Percentiles rank a stretch among this genome's conserved stretches.
Evolutionary conservation across 208 protist species (phyloP).

Genomic region (Balamuthia mandrillaris): DNA sequence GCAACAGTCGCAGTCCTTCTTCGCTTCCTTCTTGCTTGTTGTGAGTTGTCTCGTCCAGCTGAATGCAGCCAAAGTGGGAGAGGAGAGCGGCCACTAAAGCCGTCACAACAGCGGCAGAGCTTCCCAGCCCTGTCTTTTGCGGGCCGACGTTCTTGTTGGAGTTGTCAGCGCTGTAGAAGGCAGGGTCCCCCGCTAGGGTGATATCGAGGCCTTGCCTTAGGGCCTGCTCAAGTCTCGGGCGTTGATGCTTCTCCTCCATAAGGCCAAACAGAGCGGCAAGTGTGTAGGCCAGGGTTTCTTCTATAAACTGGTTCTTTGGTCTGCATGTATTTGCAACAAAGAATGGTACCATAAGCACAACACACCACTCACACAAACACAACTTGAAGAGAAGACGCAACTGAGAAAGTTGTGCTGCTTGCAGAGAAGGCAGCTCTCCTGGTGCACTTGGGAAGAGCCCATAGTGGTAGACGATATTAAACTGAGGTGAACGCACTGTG

Average conservation of each 20-base stretch:
- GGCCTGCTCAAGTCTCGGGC: not conserved
- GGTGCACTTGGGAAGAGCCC: not conserved
- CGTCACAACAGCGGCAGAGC: constrained; percentile 86
- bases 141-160: no score
- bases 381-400: not conserved
- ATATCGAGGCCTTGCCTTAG: not conserved
- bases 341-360: not conserved
- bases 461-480: not conserved
- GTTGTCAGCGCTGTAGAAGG: constrained; percentile 53
- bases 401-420: not conserved
- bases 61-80: constrained; percentile 20
- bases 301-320: not conserved
- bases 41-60: not conserved
- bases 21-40: no score
- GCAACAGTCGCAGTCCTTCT: constrained; percentile 70
- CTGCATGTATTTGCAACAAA: not conserved
- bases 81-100: constrained; percentile 84
- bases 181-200: constrained; percentile 49
- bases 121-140: constrained; percentile 89
- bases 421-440: not conserved
- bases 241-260: not conserved
- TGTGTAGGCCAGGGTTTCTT: not conserved
- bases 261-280: not conserved
- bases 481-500: constrained; percentile 16
- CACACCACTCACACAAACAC: not conserved